Percentiles rank a stretch among this genome's conserved stretches.
These are phyloP conservation scores for Lyophyllum decastes DNA, from an alignment of 768 basidiomycete genomes.

Conservation along the genomic window DNA sequence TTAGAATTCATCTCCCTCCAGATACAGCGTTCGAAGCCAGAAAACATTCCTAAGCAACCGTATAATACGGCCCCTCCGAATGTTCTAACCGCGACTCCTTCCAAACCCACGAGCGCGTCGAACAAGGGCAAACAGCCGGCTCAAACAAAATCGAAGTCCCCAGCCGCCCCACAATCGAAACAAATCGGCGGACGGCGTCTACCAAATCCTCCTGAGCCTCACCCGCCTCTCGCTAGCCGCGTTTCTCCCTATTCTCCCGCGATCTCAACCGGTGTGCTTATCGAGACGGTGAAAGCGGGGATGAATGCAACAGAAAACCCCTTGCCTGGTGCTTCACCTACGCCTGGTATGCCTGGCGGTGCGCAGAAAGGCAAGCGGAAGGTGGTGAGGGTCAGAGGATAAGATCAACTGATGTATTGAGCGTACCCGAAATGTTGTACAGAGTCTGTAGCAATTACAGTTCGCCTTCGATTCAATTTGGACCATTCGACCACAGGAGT, in stretches of 20 bases:
- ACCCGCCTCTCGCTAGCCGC: constrained; percentile 70
- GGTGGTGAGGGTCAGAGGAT: constrained; percentile 74
- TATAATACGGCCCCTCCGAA: constrained; percentile 42
- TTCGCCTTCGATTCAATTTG: neutral
- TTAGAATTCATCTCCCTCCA: constrained; percentile 73
- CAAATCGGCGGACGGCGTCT: constrained; percentile 44
- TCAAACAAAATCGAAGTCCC: constrained; percentile 44
- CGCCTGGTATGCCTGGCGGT: constrained; percentile 41
- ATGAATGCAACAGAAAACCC: constrained; percentile 68
- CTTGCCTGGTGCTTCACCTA: constrained; percentile 31
- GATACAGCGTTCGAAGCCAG: constrained; percentile 74
- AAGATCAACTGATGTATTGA: constrained; percentile 1
- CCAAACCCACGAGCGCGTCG: constrained; percentile 31
- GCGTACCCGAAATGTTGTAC: constrained; percentile 1
- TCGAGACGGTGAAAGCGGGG: constrained; percentile 85
- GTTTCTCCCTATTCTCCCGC: constrained; percentile 82
- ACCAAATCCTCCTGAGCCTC: constrained; percentile 76
- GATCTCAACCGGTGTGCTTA: constrained; percentile 71
- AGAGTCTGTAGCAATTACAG: neutral
- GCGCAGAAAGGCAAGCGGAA: constrained; percentile 77
- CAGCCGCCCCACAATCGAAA: constrained; percentile 29
- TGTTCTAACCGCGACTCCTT: constrained; percentile 28
- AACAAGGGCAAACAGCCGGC: constrained; percentile 56
- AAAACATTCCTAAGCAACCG: constrained; percentile 65
- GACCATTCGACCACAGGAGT: no score